Evolutionary conservation across 305 asterid genomes (phyloP).

Genomic region (Solanum hybrid): DNA sequence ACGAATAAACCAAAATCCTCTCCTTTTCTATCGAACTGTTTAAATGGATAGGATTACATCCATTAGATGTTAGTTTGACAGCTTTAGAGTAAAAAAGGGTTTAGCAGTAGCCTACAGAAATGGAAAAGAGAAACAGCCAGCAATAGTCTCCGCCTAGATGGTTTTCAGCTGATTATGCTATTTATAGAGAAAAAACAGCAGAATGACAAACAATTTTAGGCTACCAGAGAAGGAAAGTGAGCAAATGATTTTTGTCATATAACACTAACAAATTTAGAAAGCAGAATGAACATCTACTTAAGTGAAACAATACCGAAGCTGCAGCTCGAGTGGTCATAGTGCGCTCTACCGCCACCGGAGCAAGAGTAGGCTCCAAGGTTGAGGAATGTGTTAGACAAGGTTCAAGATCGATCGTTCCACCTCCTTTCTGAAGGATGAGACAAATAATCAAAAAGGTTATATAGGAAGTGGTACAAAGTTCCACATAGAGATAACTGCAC

Average conservation of each 20-base stretch:
- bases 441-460: neutral
- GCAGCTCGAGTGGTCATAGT: slow-evolving; percentile 99
- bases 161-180: slow-evolving; percentile 2
- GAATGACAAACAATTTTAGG: neutral
- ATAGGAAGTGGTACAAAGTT: neutral
- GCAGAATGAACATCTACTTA: neutral
- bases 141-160: neutral
- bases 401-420: slow-evolving; percentile 80
- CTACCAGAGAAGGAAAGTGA: neutral
- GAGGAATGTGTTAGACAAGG: slow-evolving; percentile 93
- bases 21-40: neutral
- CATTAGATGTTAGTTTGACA: neutral
- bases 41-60: neutral
- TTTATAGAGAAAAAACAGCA: neutral
- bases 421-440: slow-evolving; percentile 59
- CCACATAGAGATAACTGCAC: neutral
- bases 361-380: slow-evolving; percentile 95
- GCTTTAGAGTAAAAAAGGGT: neutral
- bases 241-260: neutral
- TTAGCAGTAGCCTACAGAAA: neutral
- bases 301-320: slow-evolving; percentile 66
- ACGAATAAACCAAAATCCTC: neutral
- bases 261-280: neutral
- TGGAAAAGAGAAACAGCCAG: neutral
- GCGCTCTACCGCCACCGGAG: slow-evolving; percentile 95